phyloP scores from a whole-genome alignment of 805 yeast genomes.

The Kurtzmaniella fragi region DNA sequence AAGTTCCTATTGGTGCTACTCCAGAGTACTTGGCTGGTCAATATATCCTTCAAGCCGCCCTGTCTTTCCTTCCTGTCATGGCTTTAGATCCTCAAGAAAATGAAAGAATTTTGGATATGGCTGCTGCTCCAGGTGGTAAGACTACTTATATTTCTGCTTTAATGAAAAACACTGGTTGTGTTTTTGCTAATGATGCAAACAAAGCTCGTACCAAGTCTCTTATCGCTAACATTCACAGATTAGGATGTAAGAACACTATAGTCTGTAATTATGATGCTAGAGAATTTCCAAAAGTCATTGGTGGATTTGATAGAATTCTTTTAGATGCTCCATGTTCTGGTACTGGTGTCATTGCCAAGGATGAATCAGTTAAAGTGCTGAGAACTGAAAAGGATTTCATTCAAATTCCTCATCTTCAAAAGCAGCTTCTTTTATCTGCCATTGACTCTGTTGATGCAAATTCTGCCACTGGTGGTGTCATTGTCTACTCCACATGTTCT shows the following conservation, averaged over 20 bases:
- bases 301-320: constrained; percentile 93
- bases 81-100: constrained; percentile 96
- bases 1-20: constrained; percentile 99
- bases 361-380: constrained; percentile 86
- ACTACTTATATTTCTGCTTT: constrained; percentile 91
- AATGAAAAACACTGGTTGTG: constrained; percentile 97
- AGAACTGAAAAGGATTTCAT: constrained; percentile 96
- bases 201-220: constrained; percentile 94
- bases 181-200: constrained; percentile 96
- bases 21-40: constrained; percentile 98
- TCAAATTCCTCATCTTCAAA: constrained; percentile 94
- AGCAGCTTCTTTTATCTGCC: constrained; percentile 88
- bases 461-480: constrained; percentile 86
- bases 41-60: constrained; percentile 96
- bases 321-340: constrained; percentile 99
- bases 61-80: constrained; percentile 95
- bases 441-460: constrained; percentile 95
- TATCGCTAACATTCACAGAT: constrained; percentile 94
- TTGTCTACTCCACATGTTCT: constrained; percentile 97
- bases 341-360: constrained; percentile 98
- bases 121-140: constrained; percentile 99
- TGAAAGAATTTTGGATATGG: constrained; percentile 96
- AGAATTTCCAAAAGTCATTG: constrained; percentile 96
- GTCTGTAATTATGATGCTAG: constrained; percentile 98
- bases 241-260: constrained; percentile 94